Percentiles rank a stretch among this genome's conserved stretches.
These are phyloP conservation scores for Chalaropsis ovoidea DNA, from an alignment of 2,329 filamentous ascomycete genomes.

Conservation along the genomic window DNA sequence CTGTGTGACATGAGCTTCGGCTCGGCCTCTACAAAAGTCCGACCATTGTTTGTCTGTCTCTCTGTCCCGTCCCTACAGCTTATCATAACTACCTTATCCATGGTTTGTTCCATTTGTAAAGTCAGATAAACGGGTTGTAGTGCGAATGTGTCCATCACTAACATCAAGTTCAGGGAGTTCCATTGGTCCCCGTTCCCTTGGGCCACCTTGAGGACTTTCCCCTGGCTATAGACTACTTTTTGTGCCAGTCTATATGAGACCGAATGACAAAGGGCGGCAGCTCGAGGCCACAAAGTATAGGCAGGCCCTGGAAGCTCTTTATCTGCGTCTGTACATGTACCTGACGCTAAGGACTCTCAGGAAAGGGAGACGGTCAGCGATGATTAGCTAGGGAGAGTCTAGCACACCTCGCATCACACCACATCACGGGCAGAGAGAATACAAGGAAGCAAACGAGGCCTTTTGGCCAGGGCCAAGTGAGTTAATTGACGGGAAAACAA, in stretches of 20 bases:
- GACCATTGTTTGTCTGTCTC: not conserved
- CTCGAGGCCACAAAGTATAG: too few relatives aligned
- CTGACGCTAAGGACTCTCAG: not conserved
- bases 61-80: not conserved
- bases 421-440: not conserved
- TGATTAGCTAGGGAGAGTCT: not conserved
- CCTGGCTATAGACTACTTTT: not conserved
- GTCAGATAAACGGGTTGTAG: not conserved
- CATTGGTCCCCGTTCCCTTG: not conserved
- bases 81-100: not conserved
- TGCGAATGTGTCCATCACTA: not conserved
- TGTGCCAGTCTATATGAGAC: not conserved
- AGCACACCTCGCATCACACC: not conserved
- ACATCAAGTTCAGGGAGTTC: not conserved
- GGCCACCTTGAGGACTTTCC: not conserved
- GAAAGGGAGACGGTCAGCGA: not conserved
- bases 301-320: not conserved
- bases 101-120: not conserved
- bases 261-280: not conserved
- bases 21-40: not conserved
- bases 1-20: slow-evolving; percentile 1
- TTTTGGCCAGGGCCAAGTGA: not conserved
- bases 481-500: not conserved
- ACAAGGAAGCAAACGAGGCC: not conserved
- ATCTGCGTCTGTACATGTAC: not conserved